A percentile compares a stretch with the other conserved stretches of the same genome.
These are phyloP conservation scores for Sporormia fimetaria DNA, from an alignment of 495 filamentous ascomycete genomes.

Conservation along the genomic window DNA sequence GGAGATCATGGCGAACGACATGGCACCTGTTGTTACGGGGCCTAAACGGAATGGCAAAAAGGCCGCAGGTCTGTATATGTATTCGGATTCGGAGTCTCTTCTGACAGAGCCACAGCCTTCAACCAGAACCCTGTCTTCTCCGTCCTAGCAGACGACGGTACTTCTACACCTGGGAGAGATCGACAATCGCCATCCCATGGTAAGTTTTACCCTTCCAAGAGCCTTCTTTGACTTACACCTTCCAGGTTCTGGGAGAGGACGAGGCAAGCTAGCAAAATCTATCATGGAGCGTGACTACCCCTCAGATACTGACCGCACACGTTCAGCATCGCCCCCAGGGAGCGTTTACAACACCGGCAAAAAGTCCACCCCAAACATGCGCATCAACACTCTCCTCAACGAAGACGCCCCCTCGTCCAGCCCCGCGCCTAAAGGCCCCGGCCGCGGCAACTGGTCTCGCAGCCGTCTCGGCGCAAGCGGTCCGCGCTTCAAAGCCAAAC, in stretches of 20 bases:
- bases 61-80: slow-evolving; percentile 8
- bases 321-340: slow-evolving; percentile 23
- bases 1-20: slow-evolving; percentile 31
- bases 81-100: not conserved
- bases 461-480: slow-evolving; percentile 18
- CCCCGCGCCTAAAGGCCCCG: slow-evolving; percentile 29
- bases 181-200: slow-evolving; percentile 24
- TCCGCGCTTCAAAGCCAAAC: slow-evolving; percentile 17
- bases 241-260: slow-evolving; percentile 16
- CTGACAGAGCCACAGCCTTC: slow-evolving; percentile 15
- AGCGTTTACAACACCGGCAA: slow-evolving; percentile 11
- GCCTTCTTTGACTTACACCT: not conserved
- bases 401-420: slow-evolving; percentile 26
- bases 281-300: slow-evolving; percentile 19
- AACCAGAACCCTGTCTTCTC: slow-evolving; percentile 28
- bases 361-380: slow-evolving; percentile 31
- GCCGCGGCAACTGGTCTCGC: slow-evolving; percentile 36
- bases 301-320: slow-evolving; percentile 28
- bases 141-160: slow-evolving; percentile 22
- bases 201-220: slow-evolving; percentile 1
- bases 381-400: slow-evolving; percentile 36
- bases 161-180: slow-evolving; percentile 22
- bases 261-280: slow-evolving; percentile 15
- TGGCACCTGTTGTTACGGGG: slow-evolving; percentile 28
- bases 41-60: slow-evolving; percentile 27